phyloP scores from a whole-genome alignment of 495 filamentous ascomycete species.

The Copromyces sp. region DNA sequence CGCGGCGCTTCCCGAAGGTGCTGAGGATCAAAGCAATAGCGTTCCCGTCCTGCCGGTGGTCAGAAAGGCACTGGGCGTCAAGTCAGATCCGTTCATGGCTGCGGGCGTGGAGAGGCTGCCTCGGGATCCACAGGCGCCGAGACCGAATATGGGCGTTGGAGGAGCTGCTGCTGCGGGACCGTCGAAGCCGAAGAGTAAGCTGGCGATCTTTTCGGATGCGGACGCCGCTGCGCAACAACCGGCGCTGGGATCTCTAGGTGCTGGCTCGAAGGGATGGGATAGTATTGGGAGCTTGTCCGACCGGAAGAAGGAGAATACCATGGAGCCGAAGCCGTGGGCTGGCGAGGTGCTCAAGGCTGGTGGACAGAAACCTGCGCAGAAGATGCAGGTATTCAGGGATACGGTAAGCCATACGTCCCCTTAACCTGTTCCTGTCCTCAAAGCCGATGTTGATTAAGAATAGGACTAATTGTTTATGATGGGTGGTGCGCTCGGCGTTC shows the following conservation, averaged over 20 bases:
- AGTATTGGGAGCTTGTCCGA: conserved; percentile 77
- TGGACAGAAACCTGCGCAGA: conserved; percentile 66
- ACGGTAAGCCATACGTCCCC: conserved; percentile 58
- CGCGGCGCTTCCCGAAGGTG: conserved; percentile 45
- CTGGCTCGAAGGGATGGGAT: conserved; percentile 70
- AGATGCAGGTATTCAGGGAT: conserved; percentile 91
- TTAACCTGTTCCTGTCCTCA: conserved; percentile 13
- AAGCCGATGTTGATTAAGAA: conserved; percentile 74
- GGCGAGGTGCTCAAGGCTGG: conserved; percentile 85
- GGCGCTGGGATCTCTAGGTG: conserved; percentile 36
- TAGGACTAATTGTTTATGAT: conserved; percentile 73
- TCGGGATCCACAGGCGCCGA: conserved; percentile 58
- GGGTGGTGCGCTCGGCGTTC: conserved; percentile 36
- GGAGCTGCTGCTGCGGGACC: conserved; percentile 43
- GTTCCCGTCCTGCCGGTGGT: conserved; percentile 70
- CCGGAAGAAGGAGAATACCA: conserved; percentile 84
- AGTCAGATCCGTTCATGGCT: conserved; percentile 64
- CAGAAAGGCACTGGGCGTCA: conserved; percentile 76
- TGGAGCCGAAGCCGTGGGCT: conserved; percentile 82
- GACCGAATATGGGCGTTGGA: conserved; percentile 35
- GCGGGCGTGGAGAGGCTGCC: conserved; percentile 8
- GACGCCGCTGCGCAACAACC: conserved; percentile 41
- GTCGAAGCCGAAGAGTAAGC: conserved; percentile 53
- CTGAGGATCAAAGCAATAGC: conserved; percentile 57
- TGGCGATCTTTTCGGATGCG: conserved; percentile 82